phyloP scores from a whole-genome alignment of 106 monocot genomes.

The Chionographis japonica region DNA sequence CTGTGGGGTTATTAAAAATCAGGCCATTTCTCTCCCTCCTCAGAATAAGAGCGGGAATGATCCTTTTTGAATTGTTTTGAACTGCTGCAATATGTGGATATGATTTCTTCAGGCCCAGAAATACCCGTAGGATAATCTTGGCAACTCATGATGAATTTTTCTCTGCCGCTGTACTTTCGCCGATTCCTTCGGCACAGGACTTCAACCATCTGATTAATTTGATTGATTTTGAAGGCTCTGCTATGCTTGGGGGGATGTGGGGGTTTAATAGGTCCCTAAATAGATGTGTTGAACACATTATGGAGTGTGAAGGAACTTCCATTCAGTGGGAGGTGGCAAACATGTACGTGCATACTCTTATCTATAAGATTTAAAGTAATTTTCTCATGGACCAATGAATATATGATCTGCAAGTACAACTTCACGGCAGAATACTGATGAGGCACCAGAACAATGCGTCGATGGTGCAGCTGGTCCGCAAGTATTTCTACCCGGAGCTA shows the following conservation, averaged over 20 bases:
- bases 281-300: slow-evolving; percentile 32
- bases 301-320: slow-evolving; percentile 47
- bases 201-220: background rate
- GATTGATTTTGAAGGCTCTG: slow-evolving; percentile 31
- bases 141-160: background rate
- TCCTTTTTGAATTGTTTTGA: too few species aligned
- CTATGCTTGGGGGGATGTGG: slow-evolving; percentile 25
- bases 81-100: too few species aligned
- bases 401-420: background rate
- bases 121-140: too few species aligned
- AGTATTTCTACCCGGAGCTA: slow-evolving; percentile 43
- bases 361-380: background rate
- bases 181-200: too few species aligned
- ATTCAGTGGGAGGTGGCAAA: slow-evolving; percentile 58
- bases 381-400: background rate
- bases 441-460: slow-evolving; percentile 26
- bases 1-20: too few species aligned
- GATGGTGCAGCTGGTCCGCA: slow-evolving; percentile 19
- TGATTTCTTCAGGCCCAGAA: too few species aligned
- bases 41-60: too few species aligned
- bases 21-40: too few species aligned
- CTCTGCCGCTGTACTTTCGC: too few species aligned
- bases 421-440: slow-evolving; percentile 28
- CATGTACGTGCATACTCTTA: slow-evolving; percentile 29
- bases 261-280: slow-evolving; percentile 25